These are phyloP conservation scores for Rhodotorula sp. DNA, from an alignment of 1,284 basidiomycete species.

Conservation along the genomic window DNA sequence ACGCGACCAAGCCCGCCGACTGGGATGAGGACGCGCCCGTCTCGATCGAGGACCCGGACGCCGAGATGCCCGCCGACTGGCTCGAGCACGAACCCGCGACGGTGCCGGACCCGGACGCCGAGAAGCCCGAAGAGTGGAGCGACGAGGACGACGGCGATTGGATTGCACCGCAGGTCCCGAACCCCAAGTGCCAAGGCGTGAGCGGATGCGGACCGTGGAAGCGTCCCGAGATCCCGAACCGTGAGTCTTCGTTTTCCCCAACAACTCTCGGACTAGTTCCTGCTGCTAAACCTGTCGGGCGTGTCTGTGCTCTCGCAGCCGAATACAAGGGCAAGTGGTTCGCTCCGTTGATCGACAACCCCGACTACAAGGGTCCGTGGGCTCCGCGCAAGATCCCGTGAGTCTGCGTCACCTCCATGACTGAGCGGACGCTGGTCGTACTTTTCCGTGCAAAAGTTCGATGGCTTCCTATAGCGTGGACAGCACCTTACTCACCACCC, in stretches of 20 bases:
- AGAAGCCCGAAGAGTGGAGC: slow-evolving; percentile 99
- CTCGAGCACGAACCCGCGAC: slow-evolving; percentile 79
- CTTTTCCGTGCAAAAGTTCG: background rate
- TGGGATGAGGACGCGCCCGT: slow-evolving; percentile 95
- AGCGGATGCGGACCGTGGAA: slow-evolving; percentile 94
- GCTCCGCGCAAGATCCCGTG: slow-evolving; percentile 75
- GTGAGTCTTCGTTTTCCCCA: slow-evolving; percentile 50
- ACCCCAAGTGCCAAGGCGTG: slow-evolving; percentile 67
- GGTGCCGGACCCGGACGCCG: slow-evolving; percentile 83
- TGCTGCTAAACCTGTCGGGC: background rate
- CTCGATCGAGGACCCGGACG: slow-evolving; percentile 82
- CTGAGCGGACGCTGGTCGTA: too few relatives aligned
- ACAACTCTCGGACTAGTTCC: background rate
- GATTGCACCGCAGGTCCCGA: slow-evolving; percentile 78
- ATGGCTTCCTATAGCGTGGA: too few relatives aligned
- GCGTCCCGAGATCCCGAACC: slow-evolving; percentile 82
- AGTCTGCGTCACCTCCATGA: slow-evolving; percentile 47
- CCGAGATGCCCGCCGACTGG: slow-evolving; percentile 91
- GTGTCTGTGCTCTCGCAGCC: background rate
- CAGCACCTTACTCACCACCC: too few relatives aligned
- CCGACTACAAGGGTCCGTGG: slow-evolving; percentile 96
- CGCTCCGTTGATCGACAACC: slow-evolving; percentile 91
- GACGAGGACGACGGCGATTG: slow-evolving; percentile 99
- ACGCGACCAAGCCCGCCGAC: slow-evolving; percentile 66
- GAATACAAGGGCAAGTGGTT: slow-evolving; percentile 78